Evolutionary conservation across 169 alveolate genomes (phyloP), one percentile per base, ranked within the genome.

Genomic region (Cryptosporidium bovis): DNA sequence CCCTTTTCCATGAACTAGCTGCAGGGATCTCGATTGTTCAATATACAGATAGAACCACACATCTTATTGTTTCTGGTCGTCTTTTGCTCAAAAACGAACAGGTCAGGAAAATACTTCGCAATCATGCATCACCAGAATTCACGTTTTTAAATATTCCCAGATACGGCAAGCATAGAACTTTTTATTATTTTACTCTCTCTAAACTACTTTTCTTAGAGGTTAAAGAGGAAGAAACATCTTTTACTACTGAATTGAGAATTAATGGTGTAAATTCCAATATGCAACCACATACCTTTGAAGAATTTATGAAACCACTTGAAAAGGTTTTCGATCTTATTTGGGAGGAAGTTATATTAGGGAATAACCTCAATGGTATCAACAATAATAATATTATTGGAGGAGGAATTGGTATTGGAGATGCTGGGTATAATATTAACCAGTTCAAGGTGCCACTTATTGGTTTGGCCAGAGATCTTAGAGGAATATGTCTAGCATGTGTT

Each of bases 11-110:
- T 71, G 98, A 95, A 65, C 84, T 95, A 27, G 97, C 97, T 7
- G 95, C 98, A 7, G 99, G 99, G 34, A 95, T 96, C 77, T 95
- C 95, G 83, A 95, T 96, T 53, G 98, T 96, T 31, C 97, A 96
- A 71, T 94, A 96, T 66, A 95, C 96, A 15, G 97, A 94, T 71
- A 82, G 97, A 8, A 85, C 93, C 16, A 92, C 96, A 3, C 97
- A 95, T 67, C 90, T 96, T 27, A 96, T 96, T 56, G 96, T 96
- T 60, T 93, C 96, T 20, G 99, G 98, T 18, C 92, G 97, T 27
- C 93, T 96, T 66, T 91, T 96, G 24, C 93, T 96, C 82, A 95
- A 95, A 90, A 95, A 96, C 65, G 96, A 95, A 51, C 95, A 95
- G 83, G 95, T 94, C 36, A 50, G 60, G 84, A 62, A 62, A 27